Conservation (phyloP, 495 filamentous ascomycete genomes). For the Podospora pseudoanserina region DNA sequence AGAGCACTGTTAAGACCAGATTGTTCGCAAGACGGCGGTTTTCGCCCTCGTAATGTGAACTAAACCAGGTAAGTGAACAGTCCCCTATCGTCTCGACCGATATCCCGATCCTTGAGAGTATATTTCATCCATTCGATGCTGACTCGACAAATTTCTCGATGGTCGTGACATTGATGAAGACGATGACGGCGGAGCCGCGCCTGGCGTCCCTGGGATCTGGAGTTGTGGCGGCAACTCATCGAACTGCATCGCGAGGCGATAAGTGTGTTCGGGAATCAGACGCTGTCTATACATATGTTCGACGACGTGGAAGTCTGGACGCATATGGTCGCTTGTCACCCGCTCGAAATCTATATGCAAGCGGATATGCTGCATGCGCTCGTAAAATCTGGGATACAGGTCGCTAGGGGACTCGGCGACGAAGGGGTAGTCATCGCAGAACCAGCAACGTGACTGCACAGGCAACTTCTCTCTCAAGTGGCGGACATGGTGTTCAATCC, state of each 20-base stretch:
- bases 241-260: constrained; percentile 14
- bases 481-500: constrained; percentile 43
- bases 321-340: constrained; percentile 22
- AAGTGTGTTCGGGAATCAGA: constrained; percentile 22
- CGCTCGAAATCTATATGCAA: constrained; percentile 32
- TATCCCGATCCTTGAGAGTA: neutral
- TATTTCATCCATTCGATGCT: neutral
- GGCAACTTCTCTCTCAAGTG: constrained; percentile 37
- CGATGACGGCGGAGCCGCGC: neutral
- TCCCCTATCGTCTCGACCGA: neutral
- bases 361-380: constrained; percentile 46
- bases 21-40: constrained; percentile 1
- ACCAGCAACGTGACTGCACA: constrained; percentile 41
- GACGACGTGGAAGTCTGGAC: constrained; percentile 41
- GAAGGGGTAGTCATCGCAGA: constrained; percentile 41
- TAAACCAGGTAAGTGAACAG: neutral
- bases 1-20: neutral
- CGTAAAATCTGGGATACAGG: constrained; percentile 26
- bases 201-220: constrained; percentile 8
- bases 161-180: neutral
- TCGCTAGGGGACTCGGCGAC: constrained; percentile 9
- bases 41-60: neutral
- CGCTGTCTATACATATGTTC: constrained; percentile 28
- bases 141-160: neutral
- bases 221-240: constrained; percentile 22